Conservation (phyloP, 108 stramenopile species). For the Nitzschia sp. region DNA sequence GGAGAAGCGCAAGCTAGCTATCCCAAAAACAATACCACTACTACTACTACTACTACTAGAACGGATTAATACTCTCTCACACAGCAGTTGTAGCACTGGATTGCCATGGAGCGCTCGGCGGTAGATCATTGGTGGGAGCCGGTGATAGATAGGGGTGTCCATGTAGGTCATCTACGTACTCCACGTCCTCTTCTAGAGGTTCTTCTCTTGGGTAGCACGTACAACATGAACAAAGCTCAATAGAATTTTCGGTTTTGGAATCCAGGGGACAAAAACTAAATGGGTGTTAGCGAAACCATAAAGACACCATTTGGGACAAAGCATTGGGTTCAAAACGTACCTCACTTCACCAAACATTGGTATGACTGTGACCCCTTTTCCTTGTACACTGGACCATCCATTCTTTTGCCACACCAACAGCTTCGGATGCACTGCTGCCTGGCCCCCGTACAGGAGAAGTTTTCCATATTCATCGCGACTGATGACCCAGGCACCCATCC, state of each 20-base stretch:
- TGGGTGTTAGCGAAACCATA: not conserved
- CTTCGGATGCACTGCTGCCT: slow-evolving; percentile 76
- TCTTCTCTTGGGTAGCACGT: slow-evolving; percentile 77
- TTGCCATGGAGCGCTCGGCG: slow-evolving; percentile 2
- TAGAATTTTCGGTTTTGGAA: slow-evolving; percentile 31
- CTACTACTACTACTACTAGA: too few species aligned
- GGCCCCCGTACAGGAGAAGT: slow-evolving; percentile 78
- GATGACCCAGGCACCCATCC: slow-evolving; percentile 82
- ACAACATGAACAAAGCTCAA: slow-evolving; percentile 56
- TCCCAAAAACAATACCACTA: too few species aligned
- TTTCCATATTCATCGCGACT: slow-evolving; percentile 81
- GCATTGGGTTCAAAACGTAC: slow-evolving; percentile 28
- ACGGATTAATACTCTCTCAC: too few species aligned
- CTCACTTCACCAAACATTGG: slow-evolving; percentile 91
- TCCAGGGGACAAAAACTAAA: slow-evolving; percentile 63
- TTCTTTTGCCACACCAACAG: slow-evolving; percentile 59
- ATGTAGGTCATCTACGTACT: slow-evolving; percentile 25
- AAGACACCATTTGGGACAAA: not conserved
- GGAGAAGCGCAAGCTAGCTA: too few species aligned
- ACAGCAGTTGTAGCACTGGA: too few species aligned
- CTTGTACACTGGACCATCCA: slow-evolving; percentile 82
- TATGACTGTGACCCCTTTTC: slow-evolving; percentile 67
- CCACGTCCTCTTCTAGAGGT: slow-evolving; percentile 50
- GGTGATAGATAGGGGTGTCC: slow-evolving; percentile 51
- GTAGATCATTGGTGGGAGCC: not conserved